Evolutionary conservation across 2,329 filamentous ascomycete species (phyloP).

Genomic region (Cytospora piceae): DNA sequence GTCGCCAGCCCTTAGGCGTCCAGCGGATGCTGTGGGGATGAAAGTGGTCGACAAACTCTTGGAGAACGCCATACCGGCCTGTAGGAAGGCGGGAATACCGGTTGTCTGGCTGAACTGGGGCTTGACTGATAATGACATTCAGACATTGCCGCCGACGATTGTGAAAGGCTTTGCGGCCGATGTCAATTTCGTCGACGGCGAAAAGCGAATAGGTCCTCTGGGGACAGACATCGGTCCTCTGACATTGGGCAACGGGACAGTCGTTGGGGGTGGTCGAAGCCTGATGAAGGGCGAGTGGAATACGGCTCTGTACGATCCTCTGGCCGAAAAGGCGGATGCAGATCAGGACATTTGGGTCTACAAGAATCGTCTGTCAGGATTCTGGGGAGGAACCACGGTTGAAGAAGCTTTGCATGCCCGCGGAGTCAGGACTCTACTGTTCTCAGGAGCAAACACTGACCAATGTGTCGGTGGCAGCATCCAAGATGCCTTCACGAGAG

Average conservation of each 20-base stretch:
- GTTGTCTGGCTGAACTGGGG: constrained; percentile 24
- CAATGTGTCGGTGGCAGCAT: constrained; percentile 16
- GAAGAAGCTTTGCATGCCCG: background rate
- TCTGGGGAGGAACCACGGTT: constrained; percentile 7
- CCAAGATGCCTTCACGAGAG: constrained; percentile 17
- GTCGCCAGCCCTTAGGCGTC: constrained; percentile 24
- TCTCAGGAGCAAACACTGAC: constrained; percentile 12
- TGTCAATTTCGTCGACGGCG: background rate
- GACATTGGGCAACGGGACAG: background rate
- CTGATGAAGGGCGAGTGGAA: constrained; percentile 27
- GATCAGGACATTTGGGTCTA: constrained; percentile 16
- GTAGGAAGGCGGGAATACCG: constrained; percentile 22
- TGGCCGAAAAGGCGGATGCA: background rate
- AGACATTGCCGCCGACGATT: constrained; percentile 18
- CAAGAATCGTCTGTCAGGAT: constrained; percentile 20
- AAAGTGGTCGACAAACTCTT: constrained; percentile 22
- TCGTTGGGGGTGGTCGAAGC: constrained; percentile 11
- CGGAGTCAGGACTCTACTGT: constrained; percentile 1
- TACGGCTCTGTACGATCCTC: constrained; percentile 6
- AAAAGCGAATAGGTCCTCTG: background rate
- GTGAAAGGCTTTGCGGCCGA: constrained; percentile 8
- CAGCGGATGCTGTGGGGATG: constrained; percentile 11
- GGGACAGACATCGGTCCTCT: constrained; percentile 5
- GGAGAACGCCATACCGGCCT: constrained; percentile 17
- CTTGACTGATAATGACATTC: constrained; percentile 16